phyloP scores from a whole-genome alignment of 805 yeast genomes.

The Kregervanrija fluxuum region DNA sequence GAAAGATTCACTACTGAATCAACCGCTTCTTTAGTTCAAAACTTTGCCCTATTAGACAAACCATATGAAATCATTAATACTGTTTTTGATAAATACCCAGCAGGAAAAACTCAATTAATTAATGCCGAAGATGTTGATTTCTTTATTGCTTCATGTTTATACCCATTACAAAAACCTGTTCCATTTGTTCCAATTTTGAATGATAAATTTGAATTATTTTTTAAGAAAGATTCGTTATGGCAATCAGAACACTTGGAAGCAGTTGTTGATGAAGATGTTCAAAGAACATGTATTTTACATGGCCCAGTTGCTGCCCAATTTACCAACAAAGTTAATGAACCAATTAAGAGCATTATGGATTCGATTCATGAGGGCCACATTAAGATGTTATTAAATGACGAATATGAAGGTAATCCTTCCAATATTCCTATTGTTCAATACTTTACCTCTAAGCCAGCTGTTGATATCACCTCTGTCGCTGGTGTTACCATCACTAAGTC shows the following conservation, averaged over 20 bases:
- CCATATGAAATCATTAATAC: conserved; percentile 57
- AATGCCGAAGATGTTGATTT: conserved; percentile 93
- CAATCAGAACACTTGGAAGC: conserved; percentile 96
- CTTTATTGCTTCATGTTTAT: conserved; percentile 76
- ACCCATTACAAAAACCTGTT: conserved; percentile 91
- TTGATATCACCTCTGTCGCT: conserved; percentile 27
- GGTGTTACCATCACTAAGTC: conserved; percentile 31
- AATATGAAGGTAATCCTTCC: conserved; percentile 62
- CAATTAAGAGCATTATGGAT: conserved; percentile 86
- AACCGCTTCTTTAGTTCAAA: conserved; percentile 66
- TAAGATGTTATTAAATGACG: conserved; percentile 55
- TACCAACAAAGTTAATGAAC: conserved; percentile 83
- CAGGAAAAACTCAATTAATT: conserved; percentile 71
- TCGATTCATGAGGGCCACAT: conserved; percentile 88
- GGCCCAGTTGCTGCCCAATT: conserved; percentile 98
- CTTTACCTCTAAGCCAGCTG: conserved; percentile 64
- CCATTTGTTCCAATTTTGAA: conserved; percentile 96
- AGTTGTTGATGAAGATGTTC: conserved; percentile 92
- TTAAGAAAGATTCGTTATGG: conserved; percentile 98
- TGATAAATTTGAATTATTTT: conserved; percentile 89
- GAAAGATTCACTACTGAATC: conserved; percentile 74
- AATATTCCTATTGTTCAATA: conserved; percentile 84
- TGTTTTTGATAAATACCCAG: conserved; percentile 64
- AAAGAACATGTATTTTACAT: conserved; percentile 97
- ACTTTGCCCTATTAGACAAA: conserved; percentile 55